Evolutionary conservation across 805 yeast genomes (phyloP).

Genomic region (Sporopachydermia lactativora): DNA sequence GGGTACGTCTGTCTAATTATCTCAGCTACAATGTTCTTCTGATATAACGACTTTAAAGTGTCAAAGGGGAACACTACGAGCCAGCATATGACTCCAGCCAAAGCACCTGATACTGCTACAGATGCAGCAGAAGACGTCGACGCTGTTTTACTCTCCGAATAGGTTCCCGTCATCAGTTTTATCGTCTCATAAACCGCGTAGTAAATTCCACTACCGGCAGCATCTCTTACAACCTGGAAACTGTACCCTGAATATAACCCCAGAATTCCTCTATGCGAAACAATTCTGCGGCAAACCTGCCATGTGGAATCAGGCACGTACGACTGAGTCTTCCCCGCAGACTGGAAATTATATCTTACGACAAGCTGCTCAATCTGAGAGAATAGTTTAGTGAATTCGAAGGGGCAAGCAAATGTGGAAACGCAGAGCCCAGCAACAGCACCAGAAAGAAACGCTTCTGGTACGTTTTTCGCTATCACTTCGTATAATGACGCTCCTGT

Average conservation of each 20-base stretch:
- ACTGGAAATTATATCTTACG: constrained; percentile 18
- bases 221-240: constrained; percentile 40
- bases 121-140: constrained; percentile 24
- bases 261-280: constrained; percentile 39
- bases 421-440: constrained; percentile 50
- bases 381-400: constrained; percentile 70
- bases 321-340: constrained; percentile 11
- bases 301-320: constrained; percentile 20
- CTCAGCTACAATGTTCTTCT: constrained; percentile 57
- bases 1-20: constrained; percentile 41
- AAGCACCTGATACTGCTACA: constrained; percentile 61
- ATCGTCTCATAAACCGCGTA: constrained; percentile 64
- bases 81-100: constrained; percentile 70
- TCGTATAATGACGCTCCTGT: constrained; percentile 5
- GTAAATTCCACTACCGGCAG: constrained; percentile 57
- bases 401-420: constrained; percentile 63
- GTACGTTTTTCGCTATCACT: constrained; percentile 24
- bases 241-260: constrained; percentile 66
- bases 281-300: constrained; percentile 36
- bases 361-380: constrained; percentile 48
- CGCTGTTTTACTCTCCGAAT: constrained; percentile 6
- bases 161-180: constrained; percentile 32
- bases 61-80: constrained; percentile 65
- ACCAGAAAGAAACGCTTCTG: constrained; percentile 43
- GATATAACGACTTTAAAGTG: constrained; percentile 63